A percentile compares a stretch with the other conserved stretches of the same genome.
Conservation (phyloP, 2,329 filamentous ascomycete species). For the Penicillium sp. region DNA sequence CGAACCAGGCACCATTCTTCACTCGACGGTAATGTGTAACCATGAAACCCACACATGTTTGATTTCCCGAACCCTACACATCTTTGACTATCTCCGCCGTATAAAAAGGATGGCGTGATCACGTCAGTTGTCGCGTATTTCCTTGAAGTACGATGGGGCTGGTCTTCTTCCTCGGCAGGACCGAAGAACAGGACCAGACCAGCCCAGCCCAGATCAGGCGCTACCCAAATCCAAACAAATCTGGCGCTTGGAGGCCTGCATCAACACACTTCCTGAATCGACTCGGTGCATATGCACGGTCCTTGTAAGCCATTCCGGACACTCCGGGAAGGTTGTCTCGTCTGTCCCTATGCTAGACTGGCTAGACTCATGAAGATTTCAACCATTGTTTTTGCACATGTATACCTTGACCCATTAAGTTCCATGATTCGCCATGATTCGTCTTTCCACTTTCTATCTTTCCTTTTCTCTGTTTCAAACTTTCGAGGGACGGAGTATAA, state of each 20-base stretch:
- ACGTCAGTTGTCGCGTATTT: neutral
- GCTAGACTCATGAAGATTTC: neutral
- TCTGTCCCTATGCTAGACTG: neutral
- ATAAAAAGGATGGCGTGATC: neutral
- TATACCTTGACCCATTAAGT: conserved; percentile 8
- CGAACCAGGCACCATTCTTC: conserved; percentile 47
- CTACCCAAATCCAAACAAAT: neutral
- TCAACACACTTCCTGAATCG: neutral
- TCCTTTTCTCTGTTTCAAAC: neutral
- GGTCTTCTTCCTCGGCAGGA: conserved; percentile 3
- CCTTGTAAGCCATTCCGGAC: neutral
- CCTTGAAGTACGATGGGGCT: neutral
- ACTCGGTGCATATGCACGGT: conserved; percentile 5
- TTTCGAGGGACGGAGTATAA: conserved; percentile 1
- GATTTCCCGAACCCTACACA: neutral
- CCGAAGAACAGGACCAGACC: neutral
- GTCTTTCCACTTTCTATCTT: neutral
- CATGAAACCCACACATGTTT: conserved; percentile 40
- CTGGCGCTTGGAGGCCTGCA: conserved; percentile 8
- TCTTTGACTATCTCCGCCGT: neutral
- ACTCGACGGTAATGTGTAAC: conserved; percentile 43
- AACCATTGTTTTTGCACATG: conserved; percentile 3
- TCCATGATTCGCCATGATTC: conserved; percentile 1
- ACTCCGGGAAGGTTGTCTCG: neutral
- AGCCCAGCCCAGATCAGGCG: neutral